Evolutionary conservation across 2,329 filamentous ascomycete species (phyloP), one percentile per base, ranked within the genome.

Genomic region (Rugonectria rugulosa): DNA sequence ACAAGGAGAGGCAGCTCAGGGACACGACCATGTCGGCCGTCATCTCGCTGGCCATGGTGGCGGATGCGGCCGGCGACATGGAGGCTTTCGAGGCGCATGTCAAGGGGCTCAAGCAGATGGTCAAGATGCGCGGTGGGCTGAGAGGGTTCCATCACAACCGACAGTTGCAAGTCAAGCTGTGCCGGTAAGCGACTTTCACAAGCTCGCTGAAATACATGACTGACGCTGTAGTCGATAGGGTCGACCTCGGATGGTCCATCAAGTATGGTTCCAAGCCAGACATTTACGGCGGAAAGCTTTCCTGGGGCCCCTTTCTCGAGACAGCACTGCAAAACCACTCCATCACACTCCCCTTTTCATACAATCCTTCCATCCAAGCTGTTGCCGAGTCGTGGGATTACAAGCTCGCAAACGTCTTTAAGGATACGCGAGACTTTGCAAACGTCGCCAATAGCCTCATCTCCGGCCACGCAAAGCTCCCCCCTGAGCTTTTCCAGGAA

Each of bases 401-500:
- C 19, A 57, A 62, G 1, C 60, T 74, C 0, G 51, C 58, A 9
- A 66, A 68, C 42, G 41, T 64, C 4, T 71, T 71, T 49, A 50
- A 57, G 11, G 72, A 73, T 19, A 58, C 74, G 0, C 64, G 62
- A 7, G 67, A 70, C 36, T 73, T 73, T 26, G 61, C 72, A 1
- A 56, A 31, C 5, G 26, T 68, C 5, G 63, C 69, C 3, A 71
- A 71, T 21, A 24, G 46, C 2, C 52, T 68, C 4, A 61, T 64
- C 0, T 54, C 60, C 1, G 53, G 46, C 3, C 52, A 31, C 1
- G 50, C 48, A 14, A 73, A 71, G 43, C 63, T 73, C 6, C 57
- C 56, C 1, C 63, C 70, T 0, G 59, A 64, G 11, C 37, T 66
- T 2, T 70, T 70, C 40, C 67, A 69, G 14, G 68, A 72, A 45